Evolutionary conservation across 164 flowering plant species (phyloP).

Genomic region (Liquidambar formosana): DNA sequence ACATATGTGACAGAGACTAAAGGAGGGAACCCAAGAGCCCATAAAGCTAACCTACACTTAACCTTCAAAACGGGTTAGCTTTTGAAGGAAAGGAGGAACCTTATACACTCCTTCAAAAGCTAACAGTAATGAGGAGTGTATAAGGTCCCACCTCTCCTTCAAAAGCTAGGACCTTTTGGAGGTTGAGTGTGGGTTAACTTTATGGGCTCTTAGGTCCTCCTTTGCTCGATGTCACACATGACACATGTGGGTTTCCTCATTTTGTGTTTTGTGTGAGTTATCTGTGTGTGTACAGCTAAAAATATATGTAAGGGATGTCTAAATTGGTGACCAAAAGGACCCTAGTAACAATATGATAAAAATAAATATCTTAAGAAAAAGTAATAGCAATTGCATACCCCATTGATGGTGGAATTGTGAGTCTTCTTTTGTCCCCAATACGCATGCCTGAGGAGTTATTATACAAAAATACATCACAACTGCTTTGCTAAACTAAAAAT

Average conservation of each 20-base stretch:
- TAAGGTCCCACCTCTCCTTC: no score
- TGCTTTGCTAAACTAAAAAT: not conserved
- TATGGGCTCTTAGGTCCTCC: no score
- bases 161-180: no score
- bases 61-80: no score
- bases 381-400: constrained; percentile 53
- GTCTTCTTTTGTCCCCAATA: constrained; percentile 87
- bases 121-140: no score
- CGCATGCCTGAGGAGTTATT: constrained; percentile 73
- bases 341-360: not conserved
- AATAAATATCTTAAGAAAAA: not conserved
- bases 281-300: not conserved
- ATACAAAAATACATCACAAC: not conserved
- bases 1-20: no score
- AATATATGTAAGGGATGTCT: not conserved
- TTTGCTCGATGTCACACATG: no score
- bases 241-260: not conserved
- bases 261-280: not conserved
- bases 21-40: no score
- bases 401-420: constrained; percentile 95
- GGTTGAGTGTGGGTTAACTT: no score
- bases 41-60: no score
- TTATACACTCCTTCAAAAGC: no score
- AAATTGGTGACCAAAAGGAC: not conserved
- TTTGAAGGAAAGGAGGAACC: no score